Evolutionary conservation across 148 eudicot species (phyloP).

Genomic region (Suaeda aralocaspica): DNA sequence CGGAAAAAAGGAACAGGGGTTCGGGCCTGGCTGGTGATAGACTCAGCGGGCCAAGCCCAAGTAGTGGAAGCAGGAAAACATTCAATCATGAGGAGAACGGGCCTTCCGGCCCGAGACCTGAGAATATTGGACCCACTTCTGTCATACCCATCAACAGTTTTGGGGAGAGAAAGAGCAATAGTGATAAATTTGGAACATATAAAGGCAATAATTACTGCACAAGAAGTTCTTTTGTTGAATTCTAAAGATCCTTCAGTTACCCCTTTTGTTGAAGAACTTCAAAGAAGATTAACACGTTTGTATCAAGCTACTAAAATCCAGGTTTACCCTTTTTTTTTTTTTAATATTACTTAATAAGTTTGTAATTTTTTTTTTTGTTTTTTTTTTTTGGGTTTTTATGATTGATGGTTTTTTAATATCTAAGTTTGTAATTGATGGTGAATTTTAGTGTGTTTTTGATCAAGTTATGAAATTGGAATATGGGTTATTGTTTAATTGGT

Average conservation of each 20-base stretch:
- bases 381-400: not conserved
- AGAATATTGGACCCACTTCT: constrained; percentile 85
- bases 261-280: constrained; percentile 87
- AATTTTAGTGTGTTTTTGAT: not conserved
- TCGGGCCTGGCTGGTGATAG: constrained; percentile 68
- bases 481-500: no score
- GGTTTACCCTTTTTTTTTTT: constrained; percentile 27
- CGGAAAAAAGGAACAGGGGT: constrained; percentile 73
- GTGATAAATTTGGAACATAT: constrained; percentile 94
- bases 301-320: constrained; percentile 64
- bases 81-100: constrained; percentile 83
- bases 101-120: constrained; percentile 89
- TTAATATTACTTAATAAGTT: not conserved
- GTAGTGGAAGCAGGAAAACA: constrained; percentile 87
- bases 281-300: constrained; percentile 51
- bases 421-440: not conserved
- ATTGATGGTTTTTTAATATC: not conserved
- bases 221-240: constrained; percentile 79
- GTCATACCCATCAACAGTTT: constrained; percentile 85
- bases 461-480: not conserved
- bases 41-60: constrained; percentile 68
- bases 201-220: constrained; percentile 89
- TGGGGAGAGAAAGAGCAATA: constrained; percentile 89
- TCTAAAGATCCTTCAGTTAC: constrained; percentile 79
- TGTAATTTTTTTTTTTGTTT: not conserved